phyloP scores from a whole-genome alignment of 257 asterid genomes.

The Solanum chmielewskii region DNA sequence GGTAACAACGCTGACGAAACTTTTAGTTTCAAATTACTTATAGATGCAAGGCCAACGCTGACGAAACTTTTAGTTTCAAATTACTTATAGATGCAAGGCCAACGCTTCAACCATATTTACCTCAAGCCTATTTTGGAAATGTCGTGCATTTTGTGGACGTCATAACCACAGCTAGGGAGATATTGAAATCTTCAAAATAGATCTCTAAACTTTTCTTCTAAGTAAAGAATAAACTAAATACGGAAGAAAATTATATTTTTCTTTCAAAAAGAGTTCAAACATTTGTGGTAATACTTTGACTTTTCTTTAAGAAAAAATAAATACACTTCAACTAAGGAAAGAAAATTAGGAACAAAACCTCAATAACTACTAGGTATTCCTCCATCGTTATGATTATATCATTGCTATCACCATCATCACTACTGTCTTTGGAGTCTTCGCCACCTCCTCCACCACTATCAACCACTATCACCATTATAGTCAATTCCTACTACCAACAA shows the following conservation, averaged over 20 bases:
- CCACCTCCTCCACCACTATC: background rate
- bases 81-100: slow-evolving; percentile 12
- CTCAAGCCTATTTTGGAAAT: slow-evolving; percentile 29
- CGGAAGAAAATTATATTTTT: too few relatives aligned
- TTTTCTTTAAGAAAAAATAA: too few relatives aligned
- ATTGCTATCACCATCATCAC: background rate
- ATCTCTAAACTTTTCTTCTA: too few relatives aligned
- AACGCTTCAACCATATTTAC: slow-evolving; percentile 18
- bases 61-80: background rate
- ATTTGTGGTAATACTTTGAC: too few relatives aligned
- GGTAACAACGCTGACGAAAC: background rate
- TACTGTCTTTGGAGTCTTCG: too few relatives aligned
- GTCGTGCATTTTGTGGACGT: background rate
- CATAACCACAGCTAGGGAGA: background rate
- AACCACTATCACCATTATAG: background rate
- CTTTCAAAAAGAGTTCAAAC: too few relatives aligned
- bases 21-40: background rate
- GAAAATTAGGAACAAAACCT: too few relatives aligned
- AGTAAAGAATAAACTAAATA: too few relatives aligned
- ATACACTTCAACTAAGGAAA: too few relatives aligned
- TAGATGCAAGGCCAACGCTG: slow-evolving; percentile 26
- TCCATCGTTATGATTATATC: background rate
- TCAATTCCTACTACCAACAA: background rate
- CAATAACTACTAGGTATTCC: too few relatives aligned
- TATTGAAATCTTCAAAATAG: background rate